Conservation (phyloP, 441 rosid genomes). For the Pelargonium citronellum region DNA sequence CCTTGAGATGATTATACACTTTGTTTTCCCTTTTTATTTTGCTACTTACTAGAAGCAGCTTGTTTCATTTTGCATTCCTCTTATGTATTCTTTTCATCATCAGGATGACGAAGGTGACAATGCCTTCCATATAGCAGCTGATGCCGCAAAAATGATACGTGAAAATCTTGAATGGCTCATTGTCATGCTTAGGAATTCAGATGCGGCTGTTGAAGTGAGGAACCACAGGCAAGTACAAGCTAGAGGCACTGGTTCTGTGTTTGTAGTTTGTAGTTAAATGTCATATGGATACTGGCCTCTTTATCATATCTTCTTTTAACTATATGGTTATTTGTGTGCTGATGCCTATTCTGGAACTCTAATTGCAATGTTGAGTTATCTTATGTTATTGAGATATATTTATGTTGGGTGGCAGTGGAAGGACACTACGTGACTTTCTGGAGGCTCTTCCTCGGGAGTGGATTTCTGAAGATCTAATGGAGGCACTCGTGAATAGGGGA, state of each 20-base stretch:
- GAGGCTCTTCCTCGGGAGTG: conserved; percentile 98
- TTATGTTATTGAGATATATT: conserved; percentile 18
- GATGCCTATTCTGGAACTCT: conserved; percentile 11
- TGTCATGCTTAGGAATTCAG: conserved; percentile 72
- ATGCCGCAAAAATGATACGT: conserved; percentile 94
- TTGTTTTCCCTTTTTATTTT: conserved; percentile 8
- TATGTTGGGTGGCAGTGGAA: conserved; percentile 57
- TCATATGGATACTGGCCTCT: background rate
- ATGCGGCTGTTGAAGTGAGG: conserved; percentile 81
- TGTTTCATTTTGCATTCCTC: conserved; percentile 22
- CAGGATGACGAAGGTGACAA: conserved; percentile 98
- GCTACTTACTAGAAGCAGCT: conserved; percentile 17
- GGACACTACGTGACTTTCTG: conserved; percentile 83
- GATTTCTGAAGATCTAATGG: conserved; percentile 98
- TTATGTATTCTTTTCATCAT: conserved; percentile 23
- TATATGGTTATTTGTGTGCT: background rate
- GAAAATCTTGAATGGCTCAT: conserved; percentile 98
- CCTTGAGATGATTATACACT: background rate
- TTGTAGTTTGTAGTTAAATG: conserved; percentile 5
- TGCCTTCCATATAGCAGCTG: conserved; percentile 99
- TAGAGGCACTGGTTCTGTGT: conserved; percentile 4
- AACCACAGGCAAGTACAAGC: conserved; percentile 73
- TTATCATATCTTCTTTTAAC: background rate
- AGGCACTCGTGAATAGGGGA: conserved; percentile 69
- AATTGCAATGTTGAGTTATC: conserved; percentile 6